Evolutionary conservation across 345 rosid species (phyloP).

Genomic region (Linum tenue): DNA sequence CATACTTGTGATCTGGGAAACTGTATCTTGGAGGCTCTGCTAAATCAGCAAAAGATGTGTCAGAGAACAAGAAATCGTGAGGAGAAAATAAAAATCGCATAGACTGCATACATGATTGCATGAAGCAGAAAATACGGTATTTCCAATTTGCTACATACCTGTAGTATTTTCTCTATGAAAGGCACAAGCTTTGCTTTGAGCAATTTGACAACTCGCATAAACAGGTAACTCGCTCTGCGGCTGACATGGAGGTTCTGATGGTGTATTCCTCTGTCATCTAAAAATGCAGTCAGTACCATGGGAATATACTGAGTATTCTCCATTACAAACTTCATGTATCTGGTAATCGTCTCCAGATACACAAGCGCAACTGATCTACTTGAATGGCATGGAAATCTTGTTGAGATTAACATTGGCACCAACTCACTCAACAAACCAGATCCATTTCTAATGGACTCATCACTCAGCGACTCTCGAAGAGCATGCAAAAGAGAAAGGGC

Average conservation of each 20-base stretch:
- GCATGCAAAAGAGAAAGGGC: slow-evolving; percentile 90
- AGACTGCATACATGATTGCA: background rate
- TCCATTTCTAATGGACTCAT: slow-evolving; percentile 61
- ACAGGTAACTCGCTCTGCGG: slow-evolving; percentile 81
- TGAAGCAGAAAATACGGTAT: slow-evolving; percentile 1
- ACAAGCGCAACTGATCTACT: slow-evolving; percentile 78
- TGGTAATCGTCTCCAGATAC: slow-evolving; percentile 68
- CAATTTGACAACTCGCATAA: slow-evolving; percentile 79
- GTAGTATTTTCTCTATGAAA: slow-evolving; percentile 71
- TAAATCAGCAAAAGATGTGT: slow-evolving; percentile 3
- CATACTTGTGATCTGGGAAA: slow-evolving; percentile 52
- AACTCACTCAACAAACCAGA: slow-evolving; percentile 58
- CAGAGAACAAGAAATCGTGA: slow-evolving; percentile 6
- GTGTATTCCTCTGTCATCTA: slow-evolving; percentile 92
- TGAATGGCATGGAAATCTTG: slow-evolving; percentile 74
- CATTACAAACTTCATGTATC: slow-evolving; percentile 80
- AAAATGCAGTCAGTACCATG: slow-evolving; percentile 67
- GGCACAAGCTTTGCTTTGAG: slow-evolving; percentile 87
- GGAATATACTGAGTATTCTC: slow-evolving; percentile 63
- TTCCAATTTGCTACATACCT: slow-evolving; percentile 47
- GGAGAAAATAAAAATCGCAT: slow-evolving; percentile 17
- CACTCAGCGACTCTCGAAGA: slow-evolving; percentile 72
- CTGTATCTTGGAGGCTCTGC: slow-evolving; percentile 80
- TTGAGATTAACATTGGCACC: slow-evolving; percentile 66
- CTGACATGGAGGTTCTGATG: slow-evolving; percentile 73